phyloP scores from a whole-genome alignment of 352 stramenopile species.

The Globisporangium carolinianum region DNA sequence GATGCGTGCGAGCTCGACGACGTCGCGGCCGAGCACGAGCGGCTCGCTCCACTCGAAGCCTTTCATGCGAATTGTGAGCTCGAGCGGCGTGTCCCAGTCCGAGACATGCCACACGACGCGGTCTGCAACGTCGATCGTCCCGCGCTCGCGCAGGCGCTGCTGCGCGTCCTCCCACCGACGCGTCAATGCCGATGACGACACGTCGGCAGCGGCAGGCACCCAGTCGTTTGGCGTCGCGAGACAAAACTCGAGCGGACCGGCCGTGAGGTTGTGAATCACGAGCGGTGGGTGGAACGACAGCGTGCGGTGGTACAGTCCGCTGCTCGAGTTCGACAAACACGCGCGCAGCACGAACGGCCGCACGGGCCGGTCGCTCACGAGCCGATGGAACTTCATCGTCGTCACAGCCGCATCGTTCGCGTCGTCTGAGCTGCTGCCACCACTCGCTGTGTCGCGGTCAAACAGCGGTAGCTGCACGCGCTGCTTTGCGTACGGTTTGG shows the following conservation, averaged over 20 bases:
- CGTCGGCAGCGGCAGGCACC: constrained; percentile 21
- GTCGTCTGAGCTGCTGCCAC: constrained; percentile 19
- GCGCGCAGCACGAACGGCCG: constrained; percentile 77
- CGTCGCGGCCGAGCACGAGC: constrained; percentile 40
- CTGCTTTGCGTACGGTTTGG: constrained; percentile 74
- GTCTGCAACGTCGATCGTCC: constrained; percentile 70
- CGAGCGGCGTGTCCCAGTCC: constrained; percentile 66
- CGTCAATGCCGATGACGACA: constrained; percentile 16
- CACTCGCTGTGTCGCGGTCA: constrained; percentile 22
- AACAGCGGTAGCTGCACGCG: constrained; percentile 64
- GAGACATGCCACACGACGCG: constrained; percentile 81
- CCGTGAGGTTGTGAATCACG: constrained; percentile 76
- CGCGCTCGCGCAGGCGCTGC: constrained; percentile 69
- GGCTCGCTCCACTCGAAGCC: constrained; percentile 84
- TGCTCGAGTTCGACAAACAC: constrained; percentile 44
- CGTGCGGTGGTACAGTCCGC: constrained; percentile 61
- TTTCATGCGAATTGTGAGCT: constrained; percentile 75
- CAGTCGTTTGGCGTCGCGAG: constrained; percentile 67
- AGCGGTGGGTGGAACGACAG: constrained; percentile 73
- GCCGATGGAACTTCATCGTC: constrained; percentile 72
- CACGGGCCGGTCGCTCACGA: constrained; percentile 70
- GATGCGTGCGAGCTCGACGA: constrained; percentile 52
- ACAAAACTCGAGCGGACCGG: constrained; percentile 63
- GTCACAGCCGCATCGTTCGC: constrained; percentile 19
- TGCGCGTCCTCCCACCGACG: constrained; percentile 66